Evolutionary conservation across 352 stramenopile species (phyloP), one percentile per base, ranked within the genome.

Genomic region (Salisapilia sapeloensis): DNA sequence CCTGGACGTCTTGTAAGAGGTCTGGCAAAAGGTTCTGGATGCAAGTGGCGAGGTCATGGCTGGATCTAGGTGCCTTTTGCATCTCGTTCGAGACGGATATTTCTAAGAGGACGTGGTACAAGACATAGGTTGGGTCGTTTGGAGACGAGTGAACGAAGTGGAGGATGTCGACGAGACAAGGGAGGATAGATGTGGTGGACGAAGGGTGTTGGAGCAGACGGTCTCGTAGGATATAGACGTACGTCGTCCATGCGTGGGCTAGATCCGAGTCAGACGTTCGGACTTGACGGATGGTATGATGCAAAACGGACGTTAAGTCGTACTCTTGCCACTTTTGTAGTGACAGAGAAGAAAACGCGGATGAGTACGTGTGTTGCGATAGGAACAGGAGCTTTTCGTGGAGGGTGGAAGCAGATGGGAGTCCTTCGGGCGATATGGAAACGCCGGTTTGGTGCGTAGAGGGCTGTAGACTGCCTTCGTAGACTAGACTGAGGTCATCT

Each of bases 401-500:
- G 17, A 29, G 39, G 3, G 39, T 38, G 16, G 34, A 12, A 10
- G 13, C 35, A 1, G 29, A 27, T 4, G 23, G 4, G 24, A 17
- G 10, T 14, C 27, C 6, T 16, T 33, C 25, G 4, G 4, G 34
- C 10, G 17, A 17, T 12, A 22, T 22, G 20, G 0, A 2, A 19
- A 11, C 5, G 6, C 4, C 17, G 25, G 10, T 24, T 8, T 10
- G 19, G 19, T 38, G 42, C 9, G 4, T 16, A 16, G 11, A 31
- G 25, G 30, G 15, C 28, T 14, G 15, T 52, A n/a, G n/a, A n/a
- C n/a, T 44, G 26, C 58, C 62, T 32, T 78, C 56, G 32, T 78
- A 78, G 6, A 78, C 56, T 33, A 67, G 40, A 42, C 58, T 65
- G 15, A 78, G 35, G 40, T 78, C 62, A 26, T 78, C 58, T 4